phyloP scores from a whole-genome alignment of 768 basidiomycete genomes.

The Leccinum longicurvipes region DNA sequence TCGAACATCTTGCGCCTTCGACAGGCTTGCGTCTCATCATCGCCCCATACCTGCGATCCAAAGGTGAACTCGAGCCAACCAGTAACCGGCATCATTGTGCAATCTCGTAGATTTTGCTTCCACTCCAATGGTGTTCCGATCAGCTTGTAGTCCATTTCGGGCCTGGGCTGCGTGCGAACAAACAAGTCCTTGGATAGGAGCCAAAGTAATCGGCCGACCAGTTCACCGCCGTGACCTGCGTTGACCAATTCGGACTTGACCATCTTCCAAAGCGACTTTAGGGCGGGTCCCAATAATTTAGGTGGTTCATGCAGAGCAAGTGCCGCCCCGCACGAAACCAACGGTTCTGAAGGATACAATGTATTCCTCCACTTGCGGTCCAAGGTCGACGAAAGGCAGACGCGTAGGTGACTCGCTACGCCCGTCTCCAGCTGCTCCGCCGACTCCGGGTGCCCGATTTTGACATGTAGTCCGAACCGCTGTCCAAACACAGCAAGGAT shows the following conservation, averaged over 20 bases:
- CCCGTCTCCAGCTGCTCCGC: not conserved
- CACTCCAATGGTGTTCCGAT: not conserved
- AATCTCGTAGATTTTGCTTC: conserved; percentile 1
- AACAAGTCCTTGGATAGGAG: conserved; percentile 2
- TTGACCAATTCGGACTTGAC: not conserved
- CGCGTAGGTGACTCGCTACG: conserved; percentile 9
- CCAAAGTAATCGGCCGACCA: conserved; percentile 3
- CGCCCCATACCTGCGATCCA: not conserved
- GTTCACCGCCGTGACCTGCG: not conserved
- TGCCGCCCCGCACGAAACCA: conserved; percentile 5
- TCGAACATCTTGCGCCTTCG: conserved; percentile 1
- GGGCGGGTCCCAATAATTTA: not conserved
- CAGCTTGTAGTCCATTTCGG: not conserved
- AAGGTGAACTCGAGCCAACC: conserved; percentile 6
- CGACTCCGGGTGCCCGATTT: not conserved
- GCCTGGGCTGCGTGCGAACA: not conserved
- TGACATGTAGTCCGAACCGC: not conserved
- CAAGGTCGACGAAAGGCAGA: conserved; percentile 2
- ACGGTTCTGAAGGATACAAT: conserved; percentile 7
- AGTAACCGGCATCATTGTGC: not conserved
- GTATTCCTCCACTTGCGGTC: conserved; percentile 7
- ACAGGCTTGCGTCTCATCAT: not conserved
- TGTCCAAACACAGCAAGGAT: not conserved
- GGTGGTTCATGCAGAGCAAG: not conserved
- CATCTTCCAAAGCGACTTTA: not conserved